phyloP scores from a whole-genome alignment of 2,329 filamentous ascomycete species.

The Ustulina deusta region DNA sequence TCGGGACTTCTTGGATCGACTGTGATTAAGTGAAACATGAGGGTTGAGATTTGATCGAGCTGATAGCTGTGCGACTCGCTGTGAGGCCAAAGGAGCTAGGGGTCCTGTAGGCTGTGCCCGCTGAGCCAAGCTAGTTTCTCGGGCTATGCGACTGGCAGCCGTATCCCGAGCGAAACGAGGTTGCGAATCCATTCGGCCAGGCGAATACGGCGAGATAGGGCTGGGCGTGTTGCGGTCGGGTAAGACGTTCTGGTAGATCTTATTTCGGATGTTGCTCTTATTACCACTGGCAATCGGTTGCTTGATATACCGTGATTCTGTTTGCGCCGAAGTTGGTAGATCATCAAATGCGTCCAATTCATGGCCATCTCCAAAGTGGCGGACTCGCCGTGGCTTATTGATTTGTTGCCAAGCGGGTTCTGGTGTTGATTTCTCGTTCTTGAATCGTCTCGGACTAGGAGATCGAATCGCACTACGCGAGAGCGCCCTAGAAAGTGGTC shows the following conservation, averaged over 20 bases:
- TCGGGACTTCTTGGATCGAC: constrained; percentile 67
- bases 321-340: constrained; percentile 84
- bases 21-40: constrained; percentile 57
- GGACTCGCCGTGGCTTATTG: constrained; percentile 75
- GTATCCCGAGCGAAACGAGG: constrained; percentile 75
- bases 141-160: constrained; percentile 72
- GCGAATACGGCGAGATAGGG: constrained; percentile 66
- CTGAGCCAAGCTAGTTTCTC: constrained; percentile 71
- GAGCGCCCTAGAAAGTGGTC: constrained; percentile 67
- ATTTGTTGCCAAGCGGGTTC: constrained; percentile 73
- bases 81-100: constrained; percentile 66
- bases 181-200: constrained; percentile 66
- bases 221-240: constrained; percentile 67
- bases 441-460: constrained; percentile 68
- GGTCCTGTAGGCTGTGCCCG: constrained; percentile 66
- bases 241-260: constrained; percentile 66
- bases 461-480: constrained; percentile 70
- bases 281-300: constrained; percentile 78
- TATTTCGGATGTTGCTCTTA: constrained; percentile 70
- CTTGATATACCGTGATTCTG: constrained; percentile 86
- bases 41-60: constrained; percentile 61
- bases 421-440: constrained; percentile 55
- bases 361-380: constrained; percentile 89
- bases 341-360: constrained; percentile 96
- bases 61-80: constrained; percentile 66